Conservation (phyloP, 352 stramenopile genomes). For the Globisporangium camurandrum region DNA sequence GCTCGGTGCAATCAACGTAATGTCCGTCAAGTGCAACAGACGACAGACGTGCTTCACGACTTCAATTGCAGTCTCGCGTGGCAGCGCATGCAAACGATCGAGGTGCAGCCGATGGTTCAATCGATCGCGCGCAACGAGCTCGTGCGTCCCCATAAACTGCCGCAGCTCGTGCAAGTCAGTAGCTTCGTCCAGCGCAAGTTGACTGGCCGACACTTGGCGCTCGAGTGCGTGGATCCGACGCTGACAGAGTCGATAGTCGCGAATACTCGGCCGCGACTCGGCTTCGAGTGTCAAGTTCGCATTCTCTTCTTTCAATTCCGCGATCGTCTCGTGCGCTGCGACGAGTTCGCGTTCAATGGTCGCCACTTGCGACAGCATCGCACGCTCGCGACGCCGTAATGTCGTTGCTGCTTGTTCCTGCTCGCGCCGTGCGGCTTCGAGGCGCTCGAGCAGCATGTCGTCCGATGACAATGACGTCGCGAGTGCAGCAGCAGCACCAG, state of each 20-base stretch:
- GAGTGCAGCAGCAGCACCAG: too few species aligned
- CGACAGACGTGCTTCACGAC: conserved; percentile 82
- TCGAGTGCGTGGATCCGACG: conserved; percentile 73
- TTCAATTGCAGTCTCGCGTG: conserved; percentile 67
- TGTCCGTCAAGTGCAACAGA: conserved; percentile 73
- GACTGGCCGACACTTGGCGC: conserved; percentile 60
- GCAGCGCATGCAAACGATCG: conserved; percentile 68
- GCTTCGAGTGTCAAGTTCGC: conserved; percentile 67
- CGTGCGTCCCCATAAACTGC: conserved; percentile 77
- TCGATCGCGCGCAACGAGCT: conserved; percentile 70
- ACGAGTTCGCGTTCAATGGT: conserved; percentile 72
- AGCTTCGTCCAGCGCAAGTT: conserved; percentile 65
- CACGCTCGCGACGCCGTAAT: conserved; percentile 52
- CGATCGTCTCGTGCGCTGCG: conserved; percentile 45
- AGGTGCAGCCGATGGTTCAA: conserved; percentile 73
- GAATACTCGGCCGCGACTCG: conserved; percentile 75
- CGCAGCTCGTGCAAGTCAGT: conserved; percentile 71
- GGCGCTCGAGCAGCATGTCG: conserved; percentile 62
- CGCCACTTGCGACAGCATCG: conserved; percentile 73
- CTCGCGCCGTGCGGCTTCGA: conserved; percentile 63
- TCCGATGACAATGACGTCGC: conserved; percentile 36
- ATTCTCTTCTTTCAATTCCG: conserved; percentile 76
- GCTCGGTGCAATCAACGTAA: conserved; percentile 71
- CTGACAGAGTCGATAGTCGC: conserved; percentile 66
- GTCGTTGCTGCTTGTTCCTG: conserved; percentile 60